Evolutionary conservation across 179 eudicot species (phyloP), one percentile per base, ranked within the genome.

Genomic region (Pouteria campechiana): DNA sequence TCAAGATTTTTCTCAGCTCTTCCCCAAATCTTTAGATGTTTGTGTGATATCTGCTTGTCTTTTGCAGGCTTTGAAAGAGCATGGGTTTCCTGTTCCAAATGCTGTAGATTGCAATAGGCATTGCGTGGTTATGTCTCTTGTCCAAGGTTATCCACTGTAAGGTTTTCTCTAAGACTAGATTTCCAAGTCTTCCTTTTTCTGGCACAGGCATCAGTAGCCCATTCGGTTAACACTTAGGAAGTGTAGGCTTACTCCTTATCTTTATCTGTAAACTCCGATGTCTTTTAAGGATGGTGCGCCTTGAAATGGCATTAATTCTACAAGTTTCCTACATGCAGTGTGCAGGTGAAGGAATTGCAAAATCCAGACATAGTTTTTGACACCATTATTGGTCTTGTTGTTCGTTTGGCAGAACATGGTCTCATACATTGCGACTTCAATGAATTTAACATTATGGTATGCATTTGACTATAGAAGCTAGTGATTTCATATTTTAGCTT

Each of bases 361-460:
- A 86, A 90, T 37, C 90, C 90, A 19, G 98, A 86, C 36, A 54
- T 55, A 21, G 65, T 86, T 41, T 85, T 86, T 37, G 96, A 90
- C 43, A 76, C 76, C 28, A 67, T 90, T 22, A 51, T 79, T 32
- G 69, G 78, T 49, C 70, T 76, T 48, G 67, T 90, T 61, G 76
- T 86, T 60, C 90, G 83, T 30, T 46, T 90, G 47, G 98, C 98
- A 32, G 98, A 90, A 72, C 96, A 90, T 56, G 95, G 98, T 37
- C 94, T 90, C 52, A 90, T 90, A 43, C 98, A 90, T 62, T 90
- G 96, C 21, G 98, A 90, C 52, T 90, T 90, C 47, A 90, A 90
- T 69, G 98, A 90, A 57, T 90, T 90, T 50, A 90, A 90, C 54
- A 81, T 90, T 39, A 81, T 90, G 95, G 96, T 83, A 66, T 50